Evolutionary conservation across 352 stramenopile genomes (phyloP), one percentile per base, ranked within the genome.

Genomic region (Elongisporangium undulatum): DNA sequence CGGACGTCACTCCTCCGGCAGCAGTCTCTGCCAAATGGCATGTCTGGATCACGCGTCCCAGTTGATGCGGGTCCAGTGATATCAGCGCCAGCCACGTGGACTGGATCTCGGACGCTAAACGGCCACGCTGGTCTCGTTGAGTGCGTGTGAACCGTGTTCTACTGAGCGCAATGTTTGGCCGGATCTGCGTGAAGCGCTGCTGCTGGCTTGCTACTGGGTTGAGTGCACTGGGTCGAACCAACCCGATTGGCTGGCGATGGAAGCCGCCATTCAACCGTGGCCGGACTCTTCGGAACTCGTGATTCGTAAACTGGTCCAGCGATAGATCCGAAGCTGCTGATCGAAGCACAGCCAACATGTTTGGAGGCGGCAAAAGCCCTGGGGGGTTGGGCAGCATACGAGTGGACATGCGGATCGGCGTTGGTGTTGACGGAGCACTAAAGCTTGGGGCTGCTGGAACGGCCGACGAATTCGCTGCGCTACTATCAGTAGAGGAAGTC

Each of bases 41-140:
- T 21, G 87, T 94, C 64, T 96, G 85, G 39, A 96, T 73, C 15
- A 96, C 79, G 19, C 68, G 71, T 12, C 87, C 85, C 19, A 95
- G 71, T 52, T 91, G 75, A 54, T 94, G 76, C 22, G 83, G 76
- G 29, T 90, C 85, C 7, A 96, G 59, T 20, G 86, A 95, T 57
- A 95, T 89, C 17, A 95, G 67, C 19, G 85, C 84, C 10, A 95
- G 62, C 85, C 85, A 95, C 7, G 85, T 95, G 51, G 85, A 95
- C 65, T 95, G 85, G 52, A 92, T 87, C 57, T 95, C 77, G 2
- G 84, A 83, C 1, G 83, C 86, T 34, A 95, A 71, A 39, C 78
- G 76, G 0, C 84, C 83, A 20, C 85, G 78, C 52, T 88, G 78
- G 19, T 75, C 87, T 17, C 85, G 79, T 55, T 95, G 85, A 49